Evolutionary conservation across 176 grass and related monocot species (phyloP), one percentile per base, ranked within the genome.

Genomic region (Lolium multiflorum): DNA sequence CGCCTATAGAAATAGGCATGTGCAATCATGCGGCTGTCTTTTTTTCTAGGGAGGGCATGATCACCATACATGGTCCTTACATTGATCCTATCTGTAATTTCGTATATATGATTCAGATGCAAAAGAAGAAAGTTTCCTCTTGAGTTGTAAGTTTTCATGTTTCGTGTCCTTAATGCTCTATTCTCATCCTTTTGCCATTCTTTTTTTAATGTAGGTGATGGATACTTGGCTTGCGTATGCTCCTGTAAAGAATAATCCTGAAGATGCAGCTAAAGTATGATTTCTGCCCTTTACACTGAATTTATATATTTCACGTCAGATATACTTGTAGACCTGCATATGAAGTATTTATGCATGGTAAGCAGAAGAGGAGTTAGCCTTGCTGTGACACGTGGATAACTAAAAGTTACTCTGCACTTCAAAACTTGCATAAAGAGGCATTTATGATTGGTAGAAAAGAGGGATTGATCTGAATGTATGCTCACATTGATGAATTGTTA

Each of bases 161-260:
- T 81, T 74, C 25, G 25, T 20, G 46, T 25, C 48, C 16, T 71
- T 26, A 43, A 24, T 66, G 26, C 38, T 56, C 10, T 60, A 25
- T 85, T 81, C 62, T 77, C 17, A 82, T 26, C 44, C 5, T 28
- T 1, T 61, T 50, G 41, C 41, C 41, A 7, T 88, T 75, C 35
- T 63, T 79, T 75, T 43, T 69, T 79, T 25, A 56, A 76, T 88
- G 66, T 51, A 98, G 94, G 90, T 96, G 76, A 91, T 96, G 84
- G 97, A 96, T 92, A 71, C 97, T 24, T 98, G 97, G 97, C 88
- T 98, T 90, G 94, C 90, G 80, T 98, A 98, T 92, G 78, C 97
- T 74, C 94, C 97, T 63, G 97, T 98, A 81, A 98, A 98, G 85
- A 98, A 94, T 81, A 98, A 98, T 85, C 92, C 94, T 81, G 97